phyloP scores from a whole-genome alignment of 164 flowering plant species.

The Vitis vinifera region ASM3070453v1 NC_081813.1:3668001-3668500 shows the following conservation, averaged over 20 bases:
- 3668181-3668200: slow-evolving; percentile 40
- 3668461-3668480: neutral
- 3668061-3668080: neutral
- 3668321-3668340: too few relatives aligned
- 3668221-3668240: neutral
- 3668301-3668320: too few relatives aligned
- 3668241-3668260: neutral
- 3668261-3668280: neutral
- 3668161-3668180: slow-evolving; percentile 86
- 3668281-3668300: too few relatives aligned
- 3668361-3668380: neutral
- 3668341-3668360: neutral
- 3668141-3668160: slow-evolving; percentile 28
- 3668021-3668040: neutral
- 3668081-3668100: slow-evolving; percentile 93
- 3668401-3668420: neutral
- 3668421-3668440: neutral
- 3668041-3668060: neutral
- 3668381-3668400: neutral
- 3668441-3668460: neutral
- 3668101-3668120: slow-evolving; percentile 69
- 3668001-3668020: neutral
- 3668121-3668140: slow-evolving; percentile 78
- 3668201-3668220: neutral
- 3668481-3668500: neutral